Percentiles rank a stretch among this genome's conserved stretches.
These are phyloP conservation scores for Artemisia tridentata DNA, from an alignment of 129 eudicot genomes.

Conservation along the genomic window DNA sequence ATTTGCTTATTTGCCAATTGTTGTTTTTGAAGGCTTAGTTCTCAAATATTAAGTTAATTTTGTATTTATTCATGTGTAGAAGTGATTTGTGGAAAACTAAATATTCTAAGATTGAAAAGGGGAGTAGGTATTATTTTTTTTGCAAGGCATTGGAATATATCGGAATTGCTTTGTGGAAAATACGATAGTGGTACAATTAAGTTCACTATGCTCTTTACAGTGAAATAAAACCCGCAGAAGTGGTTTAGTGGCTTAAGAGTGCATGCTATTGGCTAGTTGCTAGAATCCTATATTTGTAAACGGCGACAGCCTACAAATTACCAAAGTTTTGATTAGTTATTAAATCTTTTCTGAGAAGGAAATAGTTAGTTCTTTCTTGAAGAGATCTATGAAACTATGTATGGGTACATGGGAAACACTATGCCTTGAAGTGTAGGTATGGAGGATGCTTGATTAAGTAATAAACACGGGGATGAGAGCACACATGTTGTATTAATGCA, in stretches of 20 bases:
- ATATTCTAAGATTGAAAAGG: too few species aligned
- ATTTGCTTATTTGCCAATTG: too few species aligned
- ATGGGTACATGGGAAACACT: not conserved
- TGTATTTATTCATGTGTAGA: too few species aligned
- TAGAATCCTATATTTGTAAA: not conserved
- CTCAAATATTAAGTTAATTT: too few species aligned
- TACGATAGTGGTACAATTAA: too few species aligned
- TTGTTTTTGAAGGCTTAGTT: too few species aligned
- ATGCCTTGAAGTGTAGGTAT: constrained; percentile 6
- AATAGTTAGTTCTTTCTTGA: not conserved
- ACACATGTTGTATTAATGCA: not conserved
- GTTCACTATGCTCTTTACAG: not conserved
- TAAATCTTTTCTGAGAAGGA: not conserved
- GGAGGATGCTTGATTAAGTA: constrained; percentile 4
- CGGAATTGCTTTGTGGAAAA: too few species aligned
- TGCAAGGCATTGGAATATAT: too few species aligned
- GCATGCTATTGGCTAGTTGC: not conserved
- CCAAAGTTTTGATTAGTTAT: not conserved
- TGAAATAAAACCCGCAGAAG: not conserved
- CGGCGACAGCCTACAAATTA: not conserved
- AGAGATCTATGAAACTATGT: not conserved
- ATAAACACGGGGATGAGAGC: not conserved
- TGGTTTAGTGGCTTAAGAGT: not conserved
- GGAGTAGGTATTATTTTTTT: too few species aligned
- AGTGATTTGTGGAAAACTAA: too few species aligned